Evolutionary conservation across 768 basidiomycete genomes (phyloP), one percentile per base, ranked within the genome.

Genomic region (Mycena indigotica): DNA sequence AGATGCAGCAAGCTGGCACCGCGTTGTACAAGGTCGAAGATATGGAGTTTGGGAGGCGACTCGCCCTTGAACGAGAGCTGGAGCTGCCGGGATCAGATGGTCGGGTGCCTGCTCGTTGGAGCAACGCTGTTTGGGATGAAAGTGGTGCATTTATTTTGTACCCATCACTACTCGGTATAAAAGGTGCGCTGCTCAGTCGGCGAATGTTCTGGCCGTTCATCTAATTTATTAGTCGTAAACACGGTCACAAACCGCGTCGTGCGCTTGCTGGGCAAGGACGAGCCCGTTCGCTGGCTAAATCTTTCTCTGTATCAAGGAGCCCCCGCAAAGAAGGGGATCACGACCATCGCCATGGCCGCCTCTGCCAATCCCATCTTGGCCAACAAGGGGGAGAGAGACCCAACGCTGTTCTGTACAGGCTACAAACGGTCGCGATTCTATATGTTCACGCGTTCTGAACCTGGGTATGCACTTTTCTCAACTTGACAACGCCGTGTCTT

Each of bases 1-100:
- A 98, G 72, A 98, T 99, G 95, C 97, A 99, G 70, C 97, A 98
- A 71, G 95, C 95, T 1, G 96, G 95, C 1, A 97, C 97, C 3
- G 89, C 92, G 0, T 83, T 93, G 19, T 92, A 89, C 73, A 89
- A 85, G 65, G 86, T 98, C 17, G 97, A 99, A 53, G 95, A 98
- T 73, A 99, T 99, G 97, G 97, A 99, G 71, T 98, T 99, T 67
- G 95, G 96, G n/a, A 80, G 96, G 55, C 82, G 96, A n/a, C 77
- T 98, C 60, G 96, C 96, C 3, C 79, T 88, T 28, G 97, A 99
- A 72, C 80, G 91, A 60, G 97, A 98, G 67, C 73, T 99, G 40
- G 95, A 98, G 74, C 75, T 89, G 54, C 86, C 88, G 32, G 88
- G 86, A 13, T 84, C 86, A 3, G 90, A 91, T 67, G 88, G 87